Evolutionary conservation across 208 protist genomes (phyloP), one percentile per base, ranked within the genome.

Genomic region (Leishmania major): DNA sequence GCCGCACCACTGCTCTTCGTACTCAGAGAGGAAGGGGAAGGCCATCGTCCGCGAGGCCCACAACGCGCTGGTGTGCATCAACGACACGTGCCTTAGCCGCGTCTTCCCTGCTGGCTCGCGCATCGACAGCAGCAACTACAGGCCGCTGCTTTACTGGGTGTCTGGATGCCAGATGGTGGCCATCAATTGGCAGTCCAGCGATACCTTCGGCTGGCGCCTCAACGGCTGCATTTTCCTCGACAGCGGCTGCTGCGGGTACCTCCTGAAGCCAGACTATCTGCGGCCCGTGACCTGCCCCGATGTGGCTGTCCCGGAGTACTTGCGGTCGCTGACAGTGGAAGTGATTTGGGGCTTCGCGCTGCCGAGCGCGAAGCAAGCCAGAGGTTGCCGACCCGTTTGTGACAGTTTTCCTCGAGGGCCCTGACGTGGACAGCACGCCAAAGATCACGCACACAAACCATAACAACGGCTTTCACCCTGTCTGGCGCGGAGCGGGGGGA

Each of bases 241-340:
- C 77, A 99, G 99, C 84, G 98, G 98, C 70, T 78, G 84, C 67
- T 96, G 93, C 82, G 98, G 98, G 15, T 99, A 99, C 86, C 71
- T 99, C 43, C 91, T 99, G 51, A 99, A 99, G 88, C 98, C 98
- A 3, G 78, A 78, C 3, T 83, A 88, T 75, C 79, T 98, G 57
- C 87, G 90, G 1, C 80, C 85, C 31, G 31, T 82, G 19, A 82
- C 55, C 37, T 60, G 45, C 49, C 57, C 67, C 43, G 25, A 37
- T 35, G 25, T 62, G 35, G 72, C 59, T 2, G 62, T 64, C 53
- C 51, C 62, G 31, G 73, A 73, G 28, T 78, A 86, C 51, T 77
- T 78, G 64, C 83, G 91, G 45, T 87, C 47, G 69, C 67, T 97
- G 31, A 88, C 77, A 11, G 78, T 94, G 43, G 90, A 92, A 76